phyloP scores from a whole-genome alignment of 2,329 filamentous ascomycete species.

The Botrytis hyacinthi region DNA sequence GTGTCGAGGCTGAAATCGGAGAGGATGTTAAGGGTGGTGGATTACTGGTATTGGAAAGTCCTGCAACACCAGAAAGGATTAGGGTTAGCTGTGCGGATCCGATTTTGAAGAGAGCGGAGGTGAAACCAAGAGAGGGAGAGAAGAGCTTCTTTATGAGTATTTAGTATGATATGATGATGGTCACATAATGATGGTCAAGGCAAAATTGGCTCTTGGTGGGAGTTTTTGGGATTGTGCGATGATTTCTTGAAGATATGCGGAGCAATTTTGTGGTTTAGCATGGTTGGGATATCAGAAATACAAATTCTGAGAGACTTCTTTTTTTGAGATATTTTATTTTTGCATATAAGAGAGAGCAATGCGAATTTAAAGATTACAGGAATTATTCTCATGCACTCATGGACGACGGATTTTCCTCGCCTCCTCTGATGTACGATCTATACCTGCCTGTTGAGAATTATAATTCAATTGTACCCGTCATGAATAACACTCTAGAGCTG shows the following conservation, averaged over 20 bases:
- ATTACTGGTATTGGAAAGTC: slow-evolving; percentile 68
- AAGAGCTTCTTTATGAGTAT: slow-evolving; percentile 71
- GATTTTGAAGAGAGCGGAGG: slow-evolving; percentile 71
- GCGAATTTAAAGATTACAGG: neutral
- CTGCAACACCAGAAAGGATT: slow-evolving; percentile 82
- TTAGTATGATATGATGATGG: slow-evolving; percentile 13
- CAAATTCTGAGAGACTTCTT: neutral
- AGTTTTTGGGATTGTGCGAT: neutral
- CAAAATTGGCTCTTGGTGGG: neutral
- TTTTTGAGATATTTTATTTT: neutral
- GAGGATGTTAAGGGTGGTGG: slow-evolving; percentile 34
- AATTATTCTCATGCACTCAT: neutral
- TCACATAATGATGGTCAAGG: neutral
- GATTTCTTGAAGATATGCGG: neutral
- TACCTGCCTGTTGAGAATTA: neutral
- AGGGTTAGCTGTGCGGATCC: slow-evolving; percentile 76
- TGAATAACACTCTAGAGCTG: neutral
- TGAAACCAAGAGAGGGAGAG: slow-evolving; percentile 72
- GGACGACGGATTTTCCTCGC: neutral
- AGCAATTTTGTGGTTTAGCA: neutral
- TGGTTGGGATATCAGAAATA: neutral
- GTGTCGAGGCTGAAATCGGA: slow-evolving; percentile 51
- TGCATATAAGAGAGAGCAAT: neutral
- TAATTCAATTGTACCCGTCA: neutral
- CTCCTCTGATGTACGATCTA: neutral